Evolutionary conservation across 305 asterid species (phyloP).

Genomic region (Fraxinus angustifolia): DNA sequence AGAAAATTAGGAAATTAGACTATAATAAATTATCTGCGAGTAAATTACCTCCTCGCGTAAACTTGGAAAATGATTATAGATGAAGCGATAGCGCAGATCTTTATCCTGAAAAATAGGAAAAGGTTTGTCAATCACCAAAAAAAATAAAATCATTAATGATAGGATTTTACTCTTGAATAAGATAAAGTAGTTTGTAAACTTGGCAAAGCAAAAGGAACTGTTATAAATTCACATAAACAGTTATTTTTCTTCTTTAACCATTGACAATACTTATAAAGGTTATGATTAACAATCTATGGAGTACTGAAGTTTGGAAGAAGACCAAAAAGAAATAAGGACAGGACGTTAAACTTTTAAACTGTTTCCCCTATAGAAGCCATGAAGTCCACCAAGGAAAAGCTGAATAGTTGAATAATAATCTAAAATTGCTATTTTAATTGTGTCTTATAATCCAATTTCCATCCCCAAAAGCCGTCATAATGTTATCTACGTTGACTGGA

Average conservation of each 20-base stretch:
- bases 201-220: neutral
- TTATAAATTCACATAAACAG: neutral
- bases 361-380: neutral
- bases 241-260: neutral
- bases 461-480: neutral
- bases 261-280: neutral
- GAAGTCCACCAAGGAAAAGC: neutral
- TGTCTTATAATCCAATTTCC: neutral
- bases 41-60: constrained; percentile 69
- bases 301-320: neutral
- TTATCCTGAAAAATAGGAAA: constrained; percentile 50
- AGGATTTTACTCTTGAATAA: neutral
- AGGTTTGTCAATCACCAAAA: neutral
- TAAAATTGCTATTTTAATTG: neutral
- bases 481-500: neutral
- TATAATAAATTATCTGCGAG: neutral
- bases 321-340: neutral
- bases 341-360: neutral
- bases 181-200: neutral
- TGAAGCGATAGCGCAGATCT: constrained; percentile 82
- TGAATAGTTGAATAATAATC: neutral
- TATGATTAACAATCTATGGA: neutral
- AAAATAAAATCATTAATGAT: neutral
- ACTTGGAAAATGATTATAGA: constrained; percentile 89
- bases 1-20: neutral